Base-by-base conservation (phyloP, 1,284 basidiomycete genomes). In the Microbotryomycetes sp. region DNA sequence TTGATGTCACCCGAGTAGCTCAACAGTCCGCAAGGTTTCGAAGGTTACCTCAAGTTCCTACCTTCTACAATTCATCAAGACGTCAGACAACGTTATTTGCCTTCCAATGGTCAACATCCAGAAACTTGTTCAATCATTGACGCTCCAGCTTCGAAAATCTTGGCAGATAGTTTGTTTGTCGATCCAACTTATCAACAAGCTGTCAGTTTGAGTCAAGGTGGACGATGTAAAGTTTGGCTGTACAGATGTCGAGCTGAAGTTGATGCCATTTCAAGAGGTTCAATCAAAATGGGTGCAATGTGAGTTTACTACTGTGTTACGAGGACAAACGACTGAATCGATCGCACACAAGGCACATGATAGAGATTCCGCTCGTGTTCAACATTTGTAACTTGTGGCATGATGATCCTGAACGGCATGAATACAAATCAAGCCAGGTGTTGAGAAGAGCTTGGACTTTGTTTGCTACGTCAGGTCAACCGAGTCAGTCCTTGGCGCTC, bases 101-200 rank as follows among this genome's bases (percentile, higher is more conserved):
- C n/a, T 6, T 25, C 45, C 15, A 32, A 25, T 4, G 15, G 4
- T 26, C 46, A 23, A 16, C 19, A 25, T n/a, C 3, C n/a, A 28
- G 31, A 2, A 6, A 19, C 25, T 9, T 31, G 52, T 31, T n/a
- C 36, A 31, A 23, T 54, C 46, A 36, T 45, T n/a, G 15, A 31
- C 1, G 26, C 56, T 2, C 66, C 66, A 14, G 64, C 56, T 3
- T 32, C 54, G 4, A 42, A 48, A 4, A 30, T 68, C 22, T 29
- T 68, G 29, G 54, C 59, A n/a, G 66, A 65, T 47, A 59, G 63
- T 29, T 31, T 68, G 30, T 68, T 68, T n/a, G 59, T 66, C 42
- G 52, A 68, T 26, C 66, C 66, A 4, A 57, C 62, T 1, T 63
- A 47, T 47, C 57, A 66, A 15, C 59, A 61, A 23, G 66, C 66